Base-by-base conservation (phyloP, 129 eudicot species). In the Tagetes patula region DNA sequence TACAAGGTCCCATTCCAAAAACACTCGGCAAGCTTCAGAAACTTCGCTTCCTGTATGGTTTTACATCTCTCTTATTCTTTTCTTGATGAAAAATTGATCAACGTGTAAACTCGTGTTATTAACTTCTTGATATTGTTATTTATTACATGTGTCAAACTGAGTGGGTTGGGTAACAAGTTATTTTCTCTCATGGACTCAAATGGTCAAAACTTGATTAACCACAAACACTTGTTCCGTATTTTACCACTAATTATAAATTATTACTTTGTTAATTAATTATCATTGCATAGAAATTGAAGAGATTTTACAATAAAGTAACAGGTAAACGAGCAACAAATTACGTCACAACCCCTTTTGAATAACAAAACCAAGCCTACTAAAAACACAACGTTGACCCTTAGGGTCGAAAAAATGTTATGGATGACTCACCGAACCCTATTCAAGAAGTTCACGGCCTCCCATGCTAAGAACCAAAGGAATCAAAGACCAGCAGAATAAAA, bases 41-140 rank as follows among this genome's bases (percentile, higher is more conserved):
- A 71, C 78, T 86, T 40, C 87, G 89, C 9, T 84, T 80, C 86
- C 81, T 89, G 96, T 89, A 86, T 42, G 89, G 31, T 65, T 58
- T 67, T 14, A 34, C 33, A 68, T 50, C 2, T 8, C 4, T 65
- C 34, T 5, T 5, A 11, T 13, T 37, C 6, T 62, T 63, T 38
- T 37, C 11, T 36, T 38, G 27, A 37, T 4, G 27, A 62, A 12
- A 61, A 11, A 9, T 54, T 53, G 60, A 53, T 53, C 6, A 53
- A n/a, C 60, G 0, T 53, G 14, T 3, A 20, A 9, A 1, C 30
- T 54, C 12, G 8, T 1, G 2, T 2, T 11, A 49, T 6, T 49
- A 10, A 6, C 32, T 14, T 12, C 8, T 36, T 61, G 6, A 36
- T 27, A 38, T 62, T 36, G 10, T 62, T 62, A 27, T 30, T 59